A percentile compares a stretch with the other conserved stretches of the same genome.
Conservation (phyloP, 805 yeast species). For the Candida sakaeoensis region DNA sequence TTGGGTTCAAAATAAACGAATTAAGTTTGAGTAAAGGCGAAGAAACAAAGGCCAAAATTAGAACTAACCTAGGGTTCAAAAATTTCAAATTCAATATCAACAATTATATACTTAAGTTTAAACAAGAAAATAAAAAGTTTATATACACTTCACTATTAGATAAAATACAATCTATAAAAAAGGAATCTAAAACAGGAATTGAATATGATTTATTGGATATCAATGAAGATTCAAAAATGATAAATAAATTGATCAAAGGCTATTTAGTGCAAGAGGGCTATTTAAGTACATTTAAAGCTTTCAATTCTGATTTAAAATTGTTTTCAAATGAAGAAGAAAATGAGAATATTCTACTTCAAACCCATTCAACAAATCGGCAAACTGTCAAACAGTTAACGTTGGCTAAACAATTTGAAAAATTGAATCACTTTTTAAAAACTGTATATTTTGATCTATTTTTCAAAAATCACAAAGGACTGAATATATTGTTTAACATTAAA, state of each 20-base stretch:
- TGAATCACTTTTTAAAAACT: constrained; percentile 17
- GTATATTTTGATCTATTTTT: constrained; percentile 17
- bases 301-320: constrained; percentile 26
- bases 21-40: constrained; percentile 26
- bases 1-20: constrained; percentile 30
- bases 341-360: constrained; percentile 10
- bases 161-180: constrained; percentile 13
- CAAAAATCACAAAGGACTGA: constrained; percentile 11
- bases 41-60: constrained; percentile 24
- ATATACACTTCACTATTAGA: constrained; percentile 19
- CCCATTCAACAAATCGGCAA: constrained; percentile 26
- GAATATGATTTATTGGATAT: constrained; percentile 21
- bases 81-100: constrained; percentile 62
- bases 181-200: constrained; percentile 9
- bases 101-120: constrained; percentile 47
- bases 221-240: constrained; percentile 23
- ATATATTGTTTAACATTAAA: constrained; percentile 23
- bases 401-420: constrained; percentile 22
- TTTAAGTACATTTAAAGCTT: constrained; percentile 31
- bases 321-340: constrained; percentile 17
- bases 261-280: constrained; percentile 39
- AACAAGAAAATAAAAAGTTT: constrained; percentile 23
- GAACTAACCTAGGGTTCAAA: constrained; percentile 53
- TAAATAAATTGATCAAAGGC: constrained; percentile 33
- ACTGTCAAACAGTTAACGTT: constrained; percentile 19